Percentiles rank a stretch among this genome's conserved stretches.
Evolutionary conservation across 2,329 filamentous ascomycete species (phyloP).

Genomic region (Pseudocercospora fijiensis): DNA sequence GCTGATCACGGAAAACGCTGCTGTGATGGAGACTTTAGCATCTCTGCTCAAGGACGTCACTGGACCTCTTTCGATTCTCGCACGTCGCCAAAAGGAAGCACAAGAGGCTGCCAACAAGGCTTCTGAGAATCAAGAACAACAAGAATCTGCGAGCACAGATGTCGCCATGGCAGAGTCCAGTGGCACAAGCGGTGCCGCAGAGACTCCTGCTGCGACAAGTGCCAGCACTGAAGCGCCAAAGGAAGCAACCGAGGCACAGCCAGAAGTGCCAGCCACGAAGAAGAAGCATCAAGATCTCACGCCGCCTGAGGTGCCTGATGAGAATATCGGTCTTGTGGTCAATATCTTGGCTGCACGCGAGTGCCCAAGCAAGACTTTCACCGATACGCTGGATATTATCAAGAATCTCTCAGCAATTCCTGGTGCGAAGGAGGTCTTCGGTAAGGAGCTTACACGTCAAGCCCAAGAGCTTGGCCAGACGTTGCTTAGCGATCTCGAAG

Average conservation of each 20-base stretch:
- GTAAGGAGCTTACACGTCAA: constrained; percentile 86
- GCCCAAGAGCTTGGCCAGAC: constrained; percentile 80
- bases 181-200: constrained; percentile 13
- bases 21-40: constrained; percentile 91
- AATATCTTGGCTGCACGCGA: constrained; percentile 95
- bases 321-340: constrained; percentile 90
- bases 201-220: constrained; percentile 28
- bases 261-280: constrained; percentile 43
- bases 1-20: constrained; percentile 93
- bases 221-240: constrained; percentile 31
- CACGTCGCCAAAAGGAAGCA: constrained; percentile 78
- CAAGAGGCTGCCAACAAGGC: constrained; percentile 47
- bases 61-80: constrained; percentile 74
- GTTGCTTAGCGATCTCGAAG: constrained; percentile 79
- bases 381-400: constrained; percentile 96
- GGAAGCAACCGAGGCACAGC: constrained; percentile 28
- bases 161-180: constrained; percentile 32
- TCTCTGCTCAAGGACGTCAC: constrained; percentile 86
- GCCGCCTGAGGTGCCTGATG: constrained; percentile 80
- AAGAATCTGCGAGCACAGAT: constrained; percentile 27
- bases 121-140: constrained; percentile 36
- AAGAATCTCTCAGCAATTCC: constrained; percentile 95
- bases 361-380: constrained; percentile 96
- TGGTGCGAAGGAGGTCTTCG: constrained; percentile 83
- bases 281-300: constrained; percentile 66